Base-by-base conservation (phyloP, 1,284 basidiomycete species). In the Kalmanozyma brasiliensis region DNA sequence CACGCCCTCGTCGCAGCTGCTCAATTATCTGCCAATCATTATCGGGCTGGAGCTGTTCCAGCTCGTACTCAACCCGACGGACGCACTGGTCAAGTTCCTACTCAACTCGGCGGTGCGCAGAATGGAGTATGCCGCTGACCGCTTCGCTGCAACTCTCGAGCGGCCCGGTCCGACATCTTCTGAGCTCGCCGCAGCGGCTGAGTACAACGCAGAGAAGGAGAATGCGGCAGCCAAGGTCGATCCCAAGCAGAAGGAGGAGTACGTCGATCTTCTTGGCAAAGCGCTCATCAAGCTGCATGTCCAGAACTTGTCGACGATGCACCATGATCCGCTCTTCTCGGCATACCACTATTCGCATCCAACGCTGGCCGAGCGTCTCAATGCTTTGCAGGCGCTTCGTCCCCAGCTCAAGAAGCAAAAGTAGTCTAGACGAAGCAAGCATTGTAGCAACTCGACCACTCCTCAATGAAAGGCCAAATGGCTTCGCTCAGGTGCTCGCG, bases 291-390 rank as follows among this genome's bases (percentile, higher is more conserved):
- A 80, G 62, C 61, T 81, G 14, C 77, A 79, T 40, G 58, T 79
- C 1, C 76, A 81, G 46, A 81, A 81, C 22, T 68, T 81, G 10
- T 76, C 76, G 7, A 71, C 77, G n/a, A 78, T 81, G 74, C 75
- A 81, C 48, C 73, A 80, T 52, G 80, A 81, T 29, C 59, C 76
- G 13, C 71, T 80, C 33, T 81, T 78, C 46, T 77, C 76, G 16
- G 79, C 78, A 10, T 79, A 78, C 41, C 77, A 80, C 51, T 73
- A 81, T 51, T 76, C 72, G 14, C 80, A 81, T 36, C 80, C 80
- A 3, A 79, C 78, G 4, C 53, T 81, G 10, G 61, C 73, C 6
- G 79, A 81, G 66, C 64, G 79, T 11, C 68, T 80, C 13, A 61
- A 67, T 13, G 74, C 74, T 26, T 51, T 77, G 40, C 56, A 68